Base-by-base conservation (phyloP, 768 basidiomycete species). In the Fibroporia radiculosa region DNA sequence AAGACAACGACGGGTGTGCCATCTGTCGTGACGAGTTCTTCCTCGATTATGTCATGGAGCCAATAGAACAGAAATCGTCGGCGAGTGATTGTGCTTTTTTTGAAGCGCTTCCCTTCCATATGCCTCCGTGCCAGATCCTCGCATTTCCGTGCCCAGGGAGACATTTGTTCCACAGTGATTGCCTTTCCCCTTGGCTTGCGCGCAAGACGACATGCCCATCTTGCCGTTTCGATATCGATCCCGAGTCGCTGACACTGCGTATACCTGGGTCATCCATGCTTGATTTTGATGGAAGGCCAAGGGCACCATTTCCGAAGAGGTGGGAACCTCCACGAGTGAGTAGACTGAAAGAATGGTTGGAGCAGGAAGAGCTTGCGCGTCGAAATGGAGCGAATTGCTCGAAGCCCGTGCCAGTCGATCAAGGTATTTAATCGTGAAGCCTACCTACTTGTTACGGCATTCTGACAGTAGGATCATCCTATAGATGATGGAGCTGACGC, bases 121-220 rank as follows among this genome's bases (percentile, higher is more conserved):
- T 36, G 1, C 35, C 29, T 2, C 28, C 31, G 31, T 62, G 59
- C 18, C 69, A 64, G 48, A 75, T 89, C 31, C 76, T 89, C 19
- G 66, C 78, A 1, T 74, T 90, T 12, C 85, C 88, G 2, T 90
- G 87, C 55, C 75, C 84, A 2, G 59, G 59, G 8, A 57, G 55
- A 45, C 87, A 90, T 57, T 74, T 87, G 35, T 90, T 88, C 66
- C 87, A 90, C 50, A 73, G 81, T 0, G 67, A 77, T 0, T 90
- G 87, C 62, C 72, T 91, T 24, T 57, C 82, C 4, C 87, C 88
- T 0, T 91, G 87, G 87, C 87, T 90, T 56, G 76, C 84, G 6
- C 69, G 81, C 47, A 82, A 85, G 56, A 88, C 87, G 11, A 89
- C 87, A 0, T 91, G 87, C 51, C 87, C 87, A 0, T 82, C 84